Conservation (phyloP, 345 rosid genomes). For the Moricandia arvensis region DNA sequence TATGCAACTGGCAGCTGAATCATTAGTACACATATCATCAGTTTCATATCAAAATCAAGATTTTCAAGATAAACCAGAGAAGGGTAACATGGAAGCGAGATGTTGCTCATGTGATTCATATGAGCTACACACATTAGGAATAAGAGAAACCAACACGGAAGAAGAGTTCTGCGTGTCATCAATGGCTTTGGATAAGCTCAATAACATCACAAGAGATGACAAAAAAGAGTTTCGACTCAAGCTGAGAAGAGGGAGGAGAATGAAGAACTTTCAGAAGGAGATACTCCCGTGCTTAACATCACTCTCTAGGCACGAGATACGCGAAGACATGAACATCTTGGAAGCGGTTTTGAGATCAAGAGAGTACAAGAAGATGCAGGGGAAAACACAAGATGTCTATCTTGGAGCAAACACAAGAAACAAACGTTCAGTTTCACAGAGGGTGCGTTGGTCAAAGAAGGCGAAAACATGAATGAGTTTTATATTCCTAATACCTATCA, state of each 20-base stretch:
- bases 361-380: slow-evolving; percentile 62
- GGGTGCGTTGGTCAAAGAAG: slow-evolving; percentile 29
- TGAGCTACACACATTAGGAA: slow-evolving; percentile 52
- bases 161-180: slow-evolving; percentile 60
- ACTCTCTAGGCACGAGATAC: slow-evolving; percentile 69
- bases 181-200: slow-evolving; percentile 46
- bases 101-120: slow-evolving; percentile 56
- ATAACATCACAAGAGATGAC: slow-evolving; percentile 27
- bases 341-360: slow-evolving; percentile 76
- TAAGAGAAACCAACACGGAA: slow-evolving; percentile 48
- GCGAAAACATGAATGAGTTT: slow-evolving; percentile 12
- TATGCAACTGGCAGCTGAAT: slow-evolving; percentile 59
- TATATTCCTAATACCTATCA: slow-evolving; percentile 9
- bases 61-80: neutral
- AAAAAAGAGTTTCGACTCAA: slow-evolving; percentile 52
- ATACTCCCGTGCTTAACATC: slow-evolving; percentile 62
- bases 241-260: slow-evolving; percentile 72
- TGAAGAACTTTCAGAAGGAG: slow-evolving; percentile 80
- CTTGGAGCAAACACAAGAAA: slow-evolving; percentile 30
- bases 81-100: slow-evolving; percentile 31
- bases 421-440: slow-evolving; percentile 39
- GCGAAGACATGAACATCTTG: slow-evolving; percentile 67
- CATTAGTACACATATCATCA: slow-evolving; percentile 48
- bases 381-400: slow-evolving; percentile 42
- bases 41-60: slow-evolving; percentile 24